A percentile compares a stretch with the other conserved stretches of the same genome.
Conservation (phyloP, 192 early-diverging fungal genomes). For the Pecoramyces ruminantium region DNA sequence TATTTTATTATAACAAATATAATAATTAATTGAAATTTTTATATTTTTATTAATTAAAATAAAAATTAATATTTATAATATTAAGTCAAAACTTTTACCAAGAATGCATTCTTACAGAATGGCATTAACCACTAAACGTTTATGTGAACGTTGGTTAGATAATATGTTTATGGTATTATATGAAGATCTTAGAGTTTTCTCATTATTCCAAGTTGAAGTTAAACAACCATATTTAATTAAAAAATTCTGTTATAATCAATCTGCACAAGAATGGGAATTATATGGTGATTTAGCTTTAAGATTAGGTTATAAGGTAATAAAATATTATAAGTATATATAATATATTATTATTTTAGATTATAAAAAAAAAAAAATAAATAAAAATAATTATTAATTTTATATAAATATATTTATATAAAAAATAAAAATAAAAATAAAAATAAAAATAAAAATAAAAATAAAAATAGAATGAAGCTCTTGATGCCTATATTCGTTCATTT, state of each 20-base stretch:
- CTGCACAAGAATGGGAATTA: constrained; percentile 94
- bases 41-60: too few relatives aligned
- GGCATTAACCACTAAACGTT: constrained; percentile 78
- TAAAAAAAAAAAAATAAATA: too few relatives aligned
- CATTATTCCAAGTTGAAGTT: constrained; percentile 78
- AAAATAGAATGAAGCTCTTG: not conserved
- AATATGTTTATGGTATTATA: constrained; percentile 98
- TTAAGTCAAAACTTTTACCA: not conserved
- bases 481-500: not conserved
- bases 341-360: not conserved
- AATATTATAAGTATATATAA: not conserved
- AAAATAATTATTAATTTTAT: too few relatives aligned
- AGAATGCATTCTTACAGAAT: constrained; percentile 13
- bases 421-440: too few relatives aligned
- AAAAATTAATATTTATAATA: too few relatives aligned
- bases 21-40: too few relatives aligned
- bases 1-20: too few relatives aligned
- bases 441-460: too few relatives aligned
- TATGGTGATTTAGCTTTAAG: constrained; percentile 83
- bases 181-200: constrained; percentile 62
- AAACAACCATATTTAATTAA: constrained; percentile 30
- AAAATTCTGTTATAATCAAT: constrained; percentile 66
- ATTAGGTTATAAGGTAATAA: constrained; percentile 52
- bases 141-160: constrained; percentile 98
- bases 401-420: too few relatives aligned